phyloP scores from a whole-genome alignment of 2,329 filamentous ascomycete genomes.

The Endothia cerciana region DNA sequence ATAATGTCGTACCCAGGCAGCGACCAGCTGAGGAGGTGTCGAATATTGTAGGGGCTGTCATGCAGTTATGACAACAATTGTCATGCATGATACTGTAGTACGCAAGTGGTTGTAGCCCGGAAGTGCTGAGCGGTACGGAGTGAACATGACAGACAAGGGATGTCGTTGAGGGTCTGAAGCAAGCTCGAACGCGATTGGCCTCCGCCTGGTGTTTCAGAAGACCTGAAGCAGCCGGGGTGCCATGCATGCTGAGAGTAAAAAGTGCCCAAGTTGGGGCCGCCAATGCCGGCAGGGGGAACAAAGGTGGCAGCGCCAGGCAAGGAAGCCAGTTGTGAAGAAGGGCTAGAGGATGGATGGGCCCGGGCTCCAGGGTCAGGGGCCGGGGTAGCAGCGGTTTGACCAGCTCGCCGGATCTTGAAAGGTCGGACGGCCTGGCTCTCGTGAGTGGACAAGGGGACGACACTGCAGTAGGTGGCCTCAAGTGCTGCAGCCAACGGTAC shows the following conservation, averaged over 20 bases:
- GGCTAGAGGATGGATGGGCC: not conserved
- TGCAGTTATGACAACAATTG: not conserved
- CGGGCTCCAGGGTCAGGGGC: not conserved
- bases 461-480: not conserved
- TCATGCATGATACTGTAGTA: not conserved
- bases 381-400: not conserved
- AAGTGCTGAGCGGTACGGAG: conserved; percentile 10
- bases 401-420: conserved; percentile 4
- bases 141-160: conserved; percentile 18
- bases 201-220: conserved; percentile 29
- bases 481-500: conserved; percentile 1
- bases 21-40: not conserved
- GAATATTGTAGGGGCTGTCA: not conserved
- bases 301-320: conserved; percentile 12
- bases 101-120: not conserved
- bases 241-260: conserved; percentile 10
- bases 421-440: conserved; percentile 17
- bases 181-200: conserved; percentile 19
- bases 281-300: not conserved
- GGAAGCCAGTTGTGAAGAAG: conserved; percentile 11
- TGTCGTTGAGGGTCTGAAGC: conserved; percentile 14
- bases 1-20: not conserved
- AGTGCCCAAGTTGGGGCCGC: not conserved
- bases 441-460: conserved; percentile 11
- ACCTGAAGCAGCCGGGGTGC: conserved; percentile 26